Percentiles rank a stretch among this genome's conserved stretches.
These are phyloP conservation scores for Arabidopsis suecica DNA, from an alignment of 345 rosid species.

Conservation along the genomic window DNA sequence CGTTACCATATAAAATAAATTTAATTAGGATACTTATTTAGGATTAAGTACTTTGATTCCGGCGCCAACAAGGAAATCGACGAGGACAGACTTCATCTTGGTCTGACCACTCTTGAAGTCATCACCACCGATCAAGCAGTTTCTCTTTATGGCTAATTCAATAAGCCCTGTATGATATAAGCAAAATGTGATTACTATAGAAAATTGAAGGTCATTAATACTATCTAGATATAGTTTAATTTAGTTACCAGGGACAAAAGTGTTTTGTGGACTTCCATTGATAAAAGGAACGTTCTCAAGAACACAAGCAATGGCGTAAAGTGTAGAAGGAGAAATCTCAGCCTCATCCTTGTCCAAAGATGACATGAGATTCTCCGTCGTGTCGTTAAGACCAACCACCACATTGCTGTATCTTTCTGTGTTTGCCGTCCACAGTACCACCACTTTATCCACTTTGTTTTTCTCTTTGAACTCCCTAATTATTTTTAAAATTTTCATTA, in stretches of 20 bases:
- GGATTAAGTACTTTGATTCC: constrained; percentile 76
- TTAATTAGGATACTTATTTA: neutral
- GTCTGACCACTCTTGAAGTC: constrained; percentile 99
- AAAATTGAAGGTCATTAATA: neutral
- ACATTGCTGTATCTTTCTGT: constrained; percentile 96
- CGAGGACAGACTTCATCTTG: constrained; percentile 94
- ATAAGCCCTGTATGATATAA: constrained; percentile 66
- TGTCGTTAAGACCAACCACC: constrained; percentile 85
- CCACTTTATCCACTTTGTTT: constrained; percentile 82
- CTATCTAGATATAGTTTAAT: neutral
- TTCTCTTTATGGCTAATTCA: constrained; percentile 81
- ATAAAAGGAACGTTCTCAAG: constrained; percentile 89
- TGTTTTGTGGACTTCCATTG: constrained; percentile 99
- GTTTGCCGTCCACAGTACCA: constrained; percentile 99
- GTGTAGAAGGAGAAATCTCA: constrained; percentile 95
- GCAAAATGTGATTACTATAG: neutral
- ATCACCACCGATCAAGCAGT: constrained; percentile 94
- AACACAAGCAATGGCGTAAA: constrained; percentile 88
- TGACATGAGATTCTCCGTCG: constrained; percentile 80
- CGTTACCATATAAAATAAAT: neutral
- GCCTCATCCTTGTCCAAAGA: constrained; percentile 82
- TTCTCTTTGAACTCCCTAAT: constrained; percentile 88
- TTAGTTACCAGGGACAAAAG: constrained; percentile 88
- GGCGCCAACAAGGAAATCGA: constrained; percentile 97
- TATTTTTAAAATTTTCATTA: too few species aligned